Percentiles rank a stretch among this genome's conserved stretches.
phyloP scores from a whole-genome alignment of 2,329 filamentous ascomycete species.

The Ampelomyces quisqualis region DNA sequence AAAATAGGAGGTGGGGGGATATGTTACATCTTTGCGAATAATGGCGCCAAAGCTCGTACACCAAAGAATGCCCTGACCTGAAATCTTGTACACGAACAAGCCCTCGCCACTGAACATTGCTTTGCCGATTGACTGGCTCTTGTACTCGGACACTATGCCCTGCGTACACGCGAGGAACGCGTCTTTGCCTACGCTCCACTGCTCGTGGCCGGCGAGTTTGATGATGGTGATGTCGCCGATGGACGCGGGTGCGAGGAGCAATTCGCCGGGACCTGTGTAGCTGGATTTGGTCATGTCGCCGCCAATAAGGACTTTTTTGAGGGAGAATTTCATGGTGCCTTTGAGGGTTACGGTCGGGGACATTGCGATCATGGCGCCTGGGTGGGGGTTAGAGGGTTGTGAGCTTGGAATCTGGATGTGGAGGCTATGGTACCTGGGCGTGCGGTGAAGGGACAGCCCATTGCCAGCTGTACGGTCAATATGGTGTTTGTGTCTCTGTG shows the following conservation, averaged over 20 bases:
- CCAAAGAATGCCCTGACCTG: constrained; percentile 80
- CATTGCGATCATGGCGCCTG: constrained; percentile 93
- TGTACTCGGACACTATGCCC: constrained; percentile 83
- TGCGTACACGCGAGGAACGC: constrained; percentile 83
- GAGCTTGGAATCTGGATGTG: background rate
- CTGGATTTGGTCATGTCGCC: constrained; percentile 76
- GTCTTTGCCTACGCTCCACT: constrained; percentile 85
- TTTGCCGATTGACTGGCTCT: constrained; percentile 82
- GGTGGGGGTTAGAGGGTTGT: constrained; percentile 6
- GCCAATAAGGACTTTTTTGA: constrained; percentile 87
- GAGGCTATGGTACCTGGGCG: constrained; percentile 63
- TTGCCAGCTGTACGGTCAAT: constrained; percentile 82
- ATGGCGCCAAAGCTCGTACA: constrained; percentile 93
- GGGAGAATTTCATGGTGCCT: constrained; percentile 78
- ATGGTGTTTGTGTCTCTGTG: constrained; percentile 90
- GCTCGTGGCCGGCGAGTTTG: constrained; percentile 67
- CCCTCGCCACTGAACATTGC: constrained; percentile 94
- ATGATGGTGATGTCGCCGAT: constrained; percentile 86
- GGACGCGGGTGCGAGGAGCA: constrained; percentile 76
- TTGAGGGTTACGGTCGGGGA: constrained; percentile 81
- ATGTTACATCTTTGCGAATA: constrained; percentile 83
- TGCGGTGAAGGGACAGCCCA: constrained; percentile 78
- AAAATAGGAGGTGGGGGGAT: background rate
- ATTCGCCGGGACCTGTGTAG: constrained; percentile 86
- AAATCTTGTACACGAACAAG: constrained; percentile 84